These are phyloP conservation scores for Chalaropsis ovoidea DNA, from an alignment of 2,329 filamentous ascomycete genomes.

Conservation along the genomic window DNA sequence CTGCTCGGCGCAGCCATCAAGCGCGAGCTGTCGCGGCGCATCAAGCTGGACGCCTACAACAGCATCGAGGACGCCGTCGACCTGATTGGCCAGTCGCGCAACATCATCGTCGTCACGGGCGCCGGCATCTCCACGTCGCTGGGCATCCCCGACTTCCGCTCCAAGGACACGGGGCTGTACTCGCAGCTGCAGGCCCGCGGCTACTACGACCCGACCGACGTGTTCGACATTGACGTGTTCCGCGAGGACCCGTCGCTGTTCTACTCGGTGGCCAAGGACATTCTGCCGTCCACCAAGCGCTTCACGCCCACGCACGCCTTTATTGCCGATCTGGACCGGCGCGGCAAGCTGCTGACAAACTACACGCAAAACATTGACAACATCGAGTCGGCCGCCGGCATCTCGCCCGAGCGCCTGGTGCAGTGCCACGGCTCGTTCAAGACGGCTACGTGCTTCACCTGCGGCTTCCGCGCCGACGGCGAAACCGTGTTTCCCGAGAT, in stretches of 20 bases:
- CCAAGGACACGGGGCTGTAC: constrained; percentile 85
- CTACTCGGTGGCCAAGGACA: constrained; percentile 83
- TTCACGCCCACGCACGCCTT: constrained; percentile 92
- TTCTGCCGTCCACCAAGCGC: constrained; percentile 67
- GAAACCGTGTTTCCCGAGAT: constrained; percentile 72
- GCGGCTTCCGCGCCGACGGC: constrained; percentile 61
- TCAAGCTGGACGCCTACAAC: constrained; percentile 71
- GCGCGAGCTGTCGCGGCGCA: constrained; percentile 69
- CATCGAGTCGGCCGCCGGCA: constrained; percentile 77
- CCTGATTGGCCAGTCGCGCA: constrained; percentile 61
- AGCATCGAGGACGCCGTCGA: constrained; percentile 76
- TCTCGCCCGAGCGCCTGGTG: constrained; percentile 69
- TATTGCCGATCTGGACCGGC: constrained; percentile 77
- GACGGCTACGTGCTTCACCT: constrained; percentile 79
- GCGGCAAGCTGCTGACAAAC: constrained; percentile 84
- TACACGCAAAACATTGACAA: constrained; percentile 99
- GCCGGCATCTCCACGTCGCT: constrained; percentile 94
- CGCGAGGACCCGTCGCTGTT: constrained; percentile 79
- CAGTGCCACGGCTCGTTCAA: constrained; percentile 97
- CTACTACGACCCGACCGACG: constrained; percentile 76
- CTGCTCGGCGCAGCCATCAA: constrained; percentile 68
- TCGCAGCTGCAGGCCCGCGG: constrained; percentile 71
- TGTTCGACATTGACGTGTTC: constrained; percentile 86
- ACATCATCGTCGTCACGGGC: constrained; percentile 89
- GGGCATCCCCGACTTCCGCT: constrained; percentile 94